phyloP scores from a whole-genome alignment of 257 asterid species.

The Petrea volubilis region DNA sequence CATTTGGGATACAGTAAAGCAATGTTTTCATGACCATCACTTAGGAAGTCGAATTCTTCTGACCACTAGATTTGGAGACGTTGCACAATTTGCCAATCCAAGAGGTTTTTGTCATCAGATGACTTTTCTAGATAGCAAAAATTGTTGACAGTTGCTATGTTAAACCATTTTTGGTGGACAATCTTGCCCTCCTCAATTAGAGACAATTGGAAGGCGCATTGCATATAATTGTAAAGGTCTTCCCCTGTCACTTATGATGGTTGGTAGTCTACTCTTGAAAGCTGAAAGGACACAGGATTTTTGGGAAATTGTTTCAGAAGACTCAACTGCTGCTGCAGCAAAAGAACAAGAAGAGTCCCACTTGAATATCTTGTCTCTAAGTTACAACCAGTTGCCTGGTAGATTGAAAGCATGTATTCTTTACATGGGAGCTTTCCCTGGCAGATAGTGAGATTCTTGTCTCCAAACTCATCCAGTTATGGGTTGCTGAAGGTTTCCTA shows the following conservation, averaged over 20 bases:
- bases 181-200: slow-evolving; percentile 10
- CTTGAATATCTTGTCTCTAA: no score
- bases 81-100: slow-evolving; percentile 1
- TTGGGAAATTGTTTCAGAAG: slow-evolving; percentile 1
- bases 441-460: no score
- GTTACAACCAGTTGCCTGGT: no score
- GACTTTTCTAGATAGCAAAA: not conserved
- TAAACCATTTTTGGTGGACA: not conserved
- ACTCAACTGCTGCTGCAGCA: no score
- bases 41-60: slow-evolving; percentile 27
- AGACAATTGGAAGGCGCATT: not conserved
- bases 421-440: no score
- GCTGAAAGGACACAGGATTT: not conserved
- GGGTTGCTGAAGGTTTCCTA: no score
- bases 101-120: not conserved
- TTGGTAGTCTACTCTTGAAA: slow-evolving; percentile 22
- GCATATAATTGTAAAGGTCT: not conserved
- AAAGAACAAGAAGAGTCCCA: no score
- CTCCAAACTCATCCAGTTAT: no score
- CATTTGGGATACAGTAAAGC: slow-evolving; percentile 15
- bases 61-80: not conserved
- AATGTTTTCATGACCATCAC: not conserved
- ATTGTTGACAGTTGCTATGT: slow-evolving; percentile 21
- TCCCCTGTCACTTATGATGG: slow-evolving; percentile 23
- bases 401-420: no score